Evolutionary conservation across 768 basidiomycete species (phyloP), one percentile per base, ranked within the genome.

Genomic region (Calvatia gigantea): DNA sequence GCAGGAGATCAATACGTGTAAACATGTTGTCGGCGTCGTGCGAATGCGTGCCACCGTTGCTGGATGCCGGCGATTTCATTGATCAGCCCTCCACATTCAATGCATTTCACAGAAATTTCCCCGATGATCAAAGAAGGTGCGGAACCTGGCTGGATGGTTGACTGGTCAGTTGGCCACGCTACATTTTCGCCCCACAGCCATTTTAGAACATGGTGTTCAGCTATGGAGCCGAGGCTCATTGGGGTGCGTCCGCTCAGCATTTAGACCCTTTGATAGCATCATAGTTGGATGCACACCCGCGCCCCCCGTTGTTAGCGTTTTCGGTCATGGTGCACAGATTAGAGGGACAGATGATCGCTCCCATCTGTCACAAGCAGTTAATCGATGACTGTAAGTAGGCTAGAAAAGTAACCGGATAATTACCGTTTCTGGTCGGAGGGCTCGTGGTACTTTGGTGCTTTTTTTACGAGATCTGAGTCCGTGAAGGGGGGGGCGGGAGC

Each of bases 321-420:
- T n/a, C n/a, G n/a, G n/a, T n/a, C n/a, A n/a, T n/a, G n/a, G n/a
- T n/a, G 39, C 39, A 47, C n/a, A 9, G 12, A 28, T 31, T 32
- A 29, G 28, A 32, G 32, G 31, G 46, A 48, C 17, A n/a, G 33
- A 21, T 15, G 46, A 8, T 14, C 6, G 17, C 54, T 59, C 37
- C 48, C 52, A 48, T 46, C 32, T 61, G 59, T 62, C 59, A 64
- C 61, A 62, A 14, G 41, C 29, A 25, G 25, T 44, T 42, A 35
- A 56, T 25, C 58, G 50, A 60, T 49, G 57, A 51, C 58, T 57
- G 54, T 45, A 54, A 47, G 23, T 52, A 57, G 58, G 62, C 56
- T 51, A 49, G 46, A 43, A 63, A 61, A 60, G 63, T 63, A 65
- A 63, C 65, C 66, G 64, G 64, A 57, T 56, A 54, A 50, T 54